These are phyloP conservation scores for Aureoboletus auriporus DNA, from an alignment of 768 basidiomycete genomes.

Conservation along the genomic window DNA sequence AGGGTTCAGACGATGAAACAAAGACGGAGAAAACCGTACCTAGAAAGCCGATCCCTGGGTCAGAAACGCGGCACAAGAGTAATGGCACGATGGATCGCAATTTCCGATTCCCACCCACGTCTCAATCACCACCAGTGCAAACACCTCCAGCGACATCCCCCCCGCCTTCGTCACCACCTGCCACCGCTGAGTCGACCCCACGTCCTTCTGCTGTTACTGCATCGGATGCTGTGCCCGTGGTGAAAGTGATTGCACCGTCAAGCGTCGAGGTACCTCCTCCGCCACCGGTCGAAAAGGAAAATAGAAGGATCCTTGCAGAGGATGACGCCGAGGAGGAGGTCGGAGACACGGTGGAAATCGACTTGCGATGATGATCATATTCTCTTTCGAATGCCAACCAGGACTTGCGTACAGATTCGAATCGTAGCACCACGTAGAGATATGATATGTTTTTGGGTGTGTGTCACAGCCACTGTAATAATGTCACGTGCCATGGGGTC, in stretches of 20 bases:
- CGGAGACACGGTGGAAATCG: slow-evolving; percentile 75
- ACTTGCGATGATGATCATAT: slow-evolving; percentile 36
- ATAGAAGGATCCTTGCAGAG: slow-evolving; percentile 37
- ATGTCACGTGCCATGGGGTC: no score
- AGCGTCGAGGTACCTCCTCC: slow-evolving; percentile 78
- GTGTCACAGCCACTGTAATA: no score
- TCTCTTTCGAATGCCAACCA: no score
- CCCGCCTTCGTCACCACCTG: slow-evolving; percentile 23
- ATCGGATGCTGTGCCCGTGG: slow-evolving; percentile 9
- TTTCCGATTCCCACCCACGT: slow-evolving; percentile 60
- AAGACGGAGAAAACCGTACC: slow-evolving; percentile 30
- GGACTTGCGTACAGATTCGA: no score
- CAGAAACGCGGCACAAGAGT: slow-evolving; percentile 37
- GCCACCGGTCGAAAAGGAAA: slow-evolving; percentile 75
- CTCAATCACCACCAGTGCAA: slow-evolving; percentile 12
- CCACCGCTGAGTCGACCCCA: slow-evolving; percentile 20
- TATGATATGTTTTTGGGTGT: no score
- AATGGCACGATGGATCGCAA: slow-evolving; percentile 76
- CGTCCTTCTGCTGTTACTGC: background rate
- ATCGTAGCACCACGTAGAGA: no score
- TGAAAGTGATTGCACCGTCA: slow-evolving; percentile 49
- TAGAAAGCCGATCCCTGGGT: slow-evolving; percentile 5
- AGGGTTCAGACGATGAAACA: slow-evolving; percentile 33
- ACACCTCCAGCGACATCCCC: slow-evolving; percentile 23
- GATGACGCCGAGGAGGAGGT: slow-evolving; percentile 73